Conservation (phyloP, 2,329 filamentous ascomycete genomes). For the Exophiala sp. region DNA sequence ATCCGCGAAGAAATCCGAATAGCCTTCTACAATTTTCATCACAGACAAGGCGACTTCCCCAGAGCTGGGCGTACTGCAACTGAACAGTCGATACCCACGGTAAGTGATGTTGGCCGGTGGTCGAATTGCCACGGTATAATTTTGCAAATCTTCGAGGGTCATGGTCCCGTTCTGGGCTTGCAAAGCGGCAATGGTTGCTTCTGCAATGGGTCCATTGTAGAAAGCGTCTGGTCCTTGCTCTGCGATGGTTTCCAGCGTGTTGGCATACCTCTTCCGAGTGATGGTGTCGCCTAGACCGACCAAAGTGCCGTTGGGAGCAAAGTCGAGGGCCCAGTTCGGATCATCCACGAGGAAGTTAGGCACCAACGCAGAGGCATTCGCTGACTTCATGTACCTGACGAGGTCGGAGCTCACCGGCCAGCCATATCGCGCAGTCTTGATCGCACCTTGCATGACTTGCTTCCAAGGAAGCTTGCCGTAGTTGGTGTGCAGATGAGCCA, state of each 20-base stretch:
- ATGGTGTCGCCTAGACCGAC: slow-evolving; percentile 69
- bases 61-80: slow-evolving; percentile 67
- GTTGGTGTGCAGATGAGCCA: slow-evolving; percentile 67
- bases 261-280: slow-evolving; percentile 71
- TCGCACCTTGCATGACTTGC: slow-evolving; percentile 65
- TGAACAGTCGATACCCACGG: slow-evolving; percentile 63
- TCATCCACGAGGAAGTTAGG: slow-evolving; percentile 68
- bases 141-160: slow-evolving; percentile 68
- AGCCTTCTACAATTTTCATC: slow-evolving; percentile 78
- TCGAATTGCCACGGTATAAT: slow-evolving; percentile 64
- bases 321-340: slow-evolving; percentile 77
- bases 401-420: slow-evolving; percentile 70
- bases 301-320: slow-evolving; percentile 73
- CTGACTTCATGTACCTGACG: slow-evolving; percentile 62
- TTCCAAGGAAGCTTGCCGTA: slow-evolving; percentile 62
- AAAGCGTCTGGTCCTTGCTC: slow-evolving; percentile 65
- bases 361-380: slow-evolving; percentile 37
- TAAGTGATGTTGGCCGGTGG: slow-evolving; percentile 59
- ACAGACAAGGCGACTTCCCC: slow-evolving; percentile 69
- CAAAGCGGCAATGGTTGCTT: slow-evolving; percentile 65
- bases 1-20: slow-evolving; percentile 55
- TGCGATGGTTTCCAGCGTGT: slow-evolving; percentile 73
- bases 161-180: slow-evolving; percentile 72
- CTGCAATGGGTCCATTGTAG: slow-evolving; percentile 65
- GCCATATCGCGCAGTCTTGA: slow-evolving; percentile 65